Conservation (phyloP, 345 rosid species). For the Eucalyptus caleyi region DNA sequence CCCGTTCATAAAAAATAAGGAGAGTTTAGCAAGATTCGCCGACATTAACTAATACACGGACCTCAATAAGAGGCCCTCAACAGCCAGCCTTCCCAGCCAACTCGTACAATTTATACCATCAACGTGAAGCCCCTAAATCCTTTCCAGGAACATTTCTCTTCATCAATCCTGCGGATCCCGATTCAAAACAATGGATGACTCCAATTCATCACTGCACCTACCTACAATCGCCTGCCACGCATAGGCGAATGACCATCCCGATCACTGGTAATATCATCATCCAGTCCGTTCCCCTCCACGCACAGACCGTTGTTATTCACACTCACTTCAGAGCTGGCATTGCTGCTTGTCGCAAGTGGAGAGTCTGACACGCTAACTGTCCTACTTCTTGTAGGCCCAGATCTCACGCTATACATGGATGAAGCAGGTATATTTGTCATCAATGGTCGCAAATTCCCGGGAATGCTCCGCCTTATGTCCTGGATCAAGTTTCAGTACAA, state of each 20-base stretch:
- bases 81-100: neutral
- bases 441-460: conserved; percentile 75
- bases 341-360: conserved; percentile 95
- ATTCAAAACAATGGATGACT: neutral
- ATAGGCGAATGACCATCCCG: conserved; percentile 62
- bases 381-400: conserved; percentile 61
- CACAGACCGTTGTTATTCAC: conserved; percentile 60
- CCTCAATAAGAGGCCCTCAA: neutral
- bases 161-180: neutral
- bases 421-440: conserved; percentile 98
- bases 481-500: neutral
- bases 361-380: conserved; percentile 75
- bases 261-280: conserved; percentile 53
- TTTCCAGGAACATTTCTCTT: neutral
- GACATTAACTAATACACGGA: neutral
- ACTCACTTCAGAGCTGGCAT: conserved; percentile 93
- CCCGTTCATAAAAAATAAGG: neutral
- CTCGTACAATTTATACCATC: neutral
- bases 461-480: conserved; percentile 92
- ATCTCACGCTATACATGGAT: conserved; percentile 92
- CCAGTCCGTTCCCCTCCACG: conserved; percentile 46
- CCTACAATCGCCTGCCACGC: conserved; percentile 44
- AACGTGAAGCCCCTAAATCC: neutral
- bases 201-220: neutral
- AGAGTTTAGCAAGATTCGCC: neutral